Evolutionary conservation across 1,139 yeast species (phyloP), one percentile per base, ranked within the genome.

Genomic region (Groenewaldozyma auringiensis): DNA sequence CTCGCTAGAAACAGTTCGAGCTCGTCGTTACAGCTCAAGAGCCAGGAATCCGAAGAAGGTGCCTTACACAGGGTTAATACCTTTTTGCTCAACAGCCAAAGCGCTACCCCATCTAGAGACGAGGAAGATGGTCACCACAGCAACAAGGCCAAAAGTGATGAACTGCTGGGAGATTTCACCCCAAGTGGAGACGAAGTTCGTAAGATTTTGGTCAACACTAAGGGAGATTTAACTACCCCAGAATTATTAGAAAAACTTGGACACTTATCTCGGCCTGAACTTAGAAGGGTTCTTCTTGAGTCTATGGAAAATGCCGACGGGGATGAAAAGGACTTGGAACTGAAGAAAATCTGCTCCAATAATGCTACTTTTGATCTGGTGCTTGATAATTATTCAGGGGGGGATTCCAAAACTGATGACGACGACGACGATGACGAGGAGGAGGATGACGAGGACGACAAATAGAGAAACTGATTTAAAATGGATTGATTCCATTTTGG

Each of bases 31-130:
- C 54, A 58, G 37, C 51, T 88, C 18, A 83, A 79, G 60, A 78
- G 75, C 53, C 87, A 83, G 61, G 95, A 87, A 58, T 79, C 81
- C 52, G 96, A 88, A 63, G 96, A 88, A 69, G 96, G 96, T 53
- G 95, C 85, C 58, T 73, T 87, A 51, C 95, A 86, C 64, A 79
- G 83, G 64, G 78, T 86, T 78, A 94, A 94, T 14, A 53, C 65
- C 9, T 58, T 56, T 42, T 52, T 60, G 34, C 40, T 40, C 21
- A 35, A 39, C 22, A 6, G 13, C 27, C 22, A 16, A 36, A 22
- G 18, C 25, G 14, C 22, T 29, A 18, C 21, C 17, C 4, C 20
- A 4, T 34, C 38, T 3, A 43, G 37, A 13, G 46, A 41, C 11
- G 40, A 36, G 0, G 42, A 41, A 3, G 43, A 37, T 2, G n/a